phyloP scores from a whole-genome alignment of 371 early-diverging fungal genomes.

The Apophysomyces elegans region DNA sequence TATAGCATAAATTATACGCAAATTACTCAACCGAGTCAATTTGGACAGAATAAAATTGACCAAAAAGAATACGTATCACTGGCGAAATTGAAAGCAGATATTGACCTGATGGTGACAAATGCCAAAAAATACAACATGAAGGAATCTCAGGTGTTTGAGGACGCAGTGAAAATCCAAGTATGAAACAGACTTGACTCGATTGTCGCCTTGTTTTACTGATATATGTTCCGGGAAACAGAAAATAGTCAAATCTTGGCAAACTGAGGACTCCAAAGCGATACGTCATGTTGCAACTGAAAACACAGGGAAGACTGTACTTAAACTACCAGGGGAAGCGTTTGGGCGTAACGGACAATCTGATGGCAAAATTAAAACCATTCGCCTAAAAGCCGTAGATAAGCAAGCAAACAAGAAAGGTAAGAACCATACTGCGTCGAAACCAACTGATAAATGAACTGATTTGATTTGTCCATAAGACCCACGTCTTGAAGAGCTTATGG shows the following conservation, averaged over 20 bases:
- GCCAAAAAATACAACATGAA: slow-evolving; percentile 82
- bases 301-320: slow-evolving; percentile 34
- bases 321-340: slow-evolving; percentile 42
- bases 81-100: slow-evolving; percentile 65
- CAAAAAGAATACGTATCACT: slow-evolving; percentile 56
- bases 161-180: slow-evolving; percentile 71
- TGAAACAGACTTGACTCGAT: background rate
- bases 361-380: slow-evolving; percentile 43
- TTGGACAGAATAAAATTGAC: slow-evolving; percentile 46
- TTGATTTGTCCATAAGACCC: background rate
- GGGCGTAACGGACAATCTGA: slow-evolving; percentile 19
- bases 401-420: slow-evolving; percentile 23
- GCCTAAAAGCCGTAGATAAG: slow-evolving; percentile 43
- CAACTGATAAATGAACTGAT: background rate
- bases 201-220: no score
- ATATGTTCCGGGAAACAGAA: slow-evolving; percentile 24
- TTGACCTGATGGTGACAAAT: slow-evolving; percentile 76
- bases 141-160: slow-evolving; percentile 76
- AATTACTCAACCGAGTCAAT: no score
- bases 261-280: slow-evolving; percentile 3
- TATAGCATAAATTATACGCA: background rate
- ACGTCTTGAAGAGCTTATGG: slow-evolving; percentile 30
- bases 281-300: slow-evolving; percentile 7
- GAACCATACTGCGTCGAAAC: background rate
- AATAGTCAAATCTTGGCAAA: slow-evolving; percentile 40